A percentile compares a stretch with the other conserved stretches of the same genome.
These are phyloP conservation scores for Alectoria sarmentosa DNA, from an alignment of 495 filamentous ascomycete genomes.

Conservation along the genomic window DNA sequence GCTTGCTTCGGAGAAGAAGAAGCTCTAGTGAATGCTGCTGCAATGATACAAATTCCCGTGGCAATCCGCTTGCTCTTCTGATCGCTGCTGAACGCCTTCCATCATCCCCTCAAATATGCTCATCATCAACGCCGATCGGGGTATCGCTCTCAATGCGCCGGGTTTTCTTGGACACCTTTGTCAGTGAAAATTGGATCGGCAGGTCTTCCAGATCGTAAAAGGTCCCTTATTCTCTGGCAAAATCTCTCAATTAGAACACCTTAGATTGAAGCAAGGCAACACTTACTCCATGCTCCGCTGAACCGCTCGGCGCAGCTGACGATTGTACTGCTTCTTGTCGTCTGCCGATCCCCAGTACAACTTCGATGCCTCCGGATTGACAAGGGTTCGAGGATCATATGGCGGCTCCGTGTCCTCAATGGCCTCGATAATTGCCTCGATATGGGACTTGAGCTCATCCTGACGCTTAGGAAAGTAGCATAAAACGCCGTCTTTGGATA, in stretches of 20 bases:
- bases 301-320: slow-evolving; percentile 60
- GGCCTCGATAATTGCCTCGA: slow-evolving; percentile 75
- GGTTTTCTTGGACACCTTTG: background rate
- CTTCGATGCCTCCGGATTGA: slow-evolving; percentile 79
- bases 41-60: background rate
- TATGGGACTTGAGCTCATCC: slow-evolving; percentile 77
- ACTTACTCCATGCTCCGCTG: slow-evolving; percentile 49
- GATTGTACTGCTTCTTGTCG: slow-evolving; percentile 75
- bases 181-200: background rate
- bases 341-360: slow-evolving; percentile 80
- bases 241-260: background rate
- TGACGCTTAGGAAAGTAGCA: slow-evolving; percentile 71
- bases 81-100: background rate
- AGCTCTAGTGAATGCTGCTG: background rate
- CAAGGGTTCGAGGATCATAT: slow-evolving; percentile 84
- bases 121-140: slow-evolving; percentile 15
- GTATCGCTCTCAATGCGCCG: slow-evolving; percentile 9
- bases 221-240: slow-evolving; percentile 13
- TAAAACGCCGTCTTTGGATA: slow-evolving; percentile 67
- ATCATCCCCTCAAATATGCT: slow-evolving; percentile 6
- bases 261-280: background rate
- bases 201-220: background rate
- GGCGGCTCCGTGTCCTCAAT: slow-evolving; percentile 81
- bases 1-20: background rate
- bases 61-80: background rate